Percentiles rank a stretch among this genome's conserved stretches.
Evolutionary conservation across 2,329 filamentous ascomycete species (phyloP).

Genomic region (Pseudopyrenochaeta lycopersici): DNA sequence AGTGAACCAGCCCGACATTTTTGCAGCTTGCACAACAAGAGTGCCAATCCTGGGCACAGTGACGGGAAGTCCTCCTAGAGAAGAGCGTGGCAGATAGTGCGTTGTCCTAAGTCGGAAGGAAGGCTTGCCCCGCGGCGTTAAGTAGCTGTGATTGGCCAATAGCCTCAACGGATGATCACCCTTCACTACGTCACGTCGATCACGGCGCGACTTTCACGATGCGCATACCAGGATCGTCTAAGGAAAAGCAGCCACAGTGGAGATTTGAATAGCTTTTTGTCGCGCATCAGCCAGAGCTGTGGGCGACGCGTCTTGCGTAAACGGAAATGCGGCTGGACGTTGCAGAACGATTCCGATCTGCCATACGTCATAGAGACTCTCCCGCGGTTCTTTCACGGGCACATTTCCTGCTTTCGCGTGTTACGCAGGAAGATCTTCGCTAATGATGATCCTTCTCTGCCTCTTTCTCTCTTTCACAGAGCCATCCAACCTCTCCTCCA

Average conservation of each 20-base stretch:
- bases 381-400: slow-evolving; percentile 9
- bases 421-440: slow-evolving; percentile 12
- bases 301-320: slow-evolving; percentile 11
- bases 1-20: slow-evolving; percentile 55
- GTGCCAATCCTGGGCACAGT: slow-evolving; percentile 5
- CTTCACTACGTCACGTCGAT: slow-evolving; percentile 27
- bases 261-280: slow-evolving; percentile 10
- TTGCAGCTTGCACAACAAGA: slow-evolving; percentile 8
- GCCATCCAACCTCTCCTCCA: slow-evolving; percentile 6
- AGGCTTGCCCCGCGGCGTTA: slow-evolving; percentile 10
- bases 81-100: slow-evolving; percentile 6
- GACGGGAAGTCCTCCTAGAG: slow-evolving; percentile 8
- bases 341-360: slow-evolving; percentile 5
- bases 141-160: slow-evolving; percentile 17
- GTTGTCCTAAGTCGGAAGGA: slow-evolving; percentile 13
- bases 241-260: slow-evolving; percentile 25
- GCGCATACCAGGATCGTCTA: slow-evolving; percentile 10
- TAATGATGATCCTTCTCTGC: not conserved
- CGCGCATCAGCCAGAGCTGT: slow-evolving; percentile 9
- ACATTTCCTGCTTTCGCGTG: slow-evolving; percentile 28
- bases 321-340: slow-evolving; percentile 19
- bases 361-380: slow-evolving; percentile 28
- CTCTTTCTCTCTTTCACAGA: slow-evolving; percentile 1
- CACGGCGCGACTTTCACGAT: slow-evolving; percentile 12
- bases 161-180: slow-evolving; percentile 2